Evolutionary conservation across 208 protist genomes (phyloP).

Genomic region (Trypanosoma avium): DNA sequence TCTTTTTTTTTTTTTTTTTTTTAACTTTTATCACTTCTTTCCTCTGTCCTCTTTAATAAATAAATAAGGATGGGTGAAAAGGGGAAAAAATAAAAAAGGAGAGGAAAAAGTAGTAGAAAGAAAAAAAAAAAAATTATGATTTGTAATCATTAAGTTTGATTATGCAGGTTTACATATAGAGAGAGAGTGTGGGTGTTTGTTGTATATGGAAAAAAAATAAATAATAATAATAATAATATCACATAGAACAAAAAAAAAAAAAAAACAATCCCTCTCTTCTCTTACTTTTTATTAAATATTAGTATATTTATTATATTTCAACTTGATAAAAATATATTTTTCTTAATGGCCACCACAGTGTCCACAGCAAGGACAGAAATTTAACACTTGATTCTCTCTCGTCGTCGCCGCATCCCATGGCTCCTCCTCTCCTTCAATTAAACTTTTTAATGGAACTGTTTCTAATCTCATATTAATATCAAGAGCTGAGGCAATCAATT

Average conservation of each 20-base stretch:
- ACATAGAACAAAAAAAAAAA: conserved; percentile 12
- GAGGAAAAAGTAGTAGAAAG: no score
- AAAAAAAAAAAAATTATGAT: no score
- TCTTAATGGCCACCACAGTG: conserved; percentile 30
- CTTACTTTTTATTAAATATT: background rate
- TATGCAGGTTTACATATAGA: no score
- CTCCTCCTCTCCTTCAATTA: conserved; percentile 70
- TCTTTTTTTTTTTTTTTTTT: no score
- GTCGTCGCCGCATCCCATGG: conserved; percentile 65
- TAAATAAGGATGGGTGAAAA: no score
- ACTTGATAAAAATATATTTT: background rate
- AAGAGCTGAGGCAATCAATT: conserved; percentile 12
- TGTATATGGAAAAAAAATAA: conserved; percentile 3
- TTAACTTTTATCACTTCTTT: background rate
- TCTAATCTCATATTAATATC: conserved; percentile 23
- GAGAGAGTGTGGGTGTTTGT: background rate
- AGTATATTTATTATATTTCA: background rate
- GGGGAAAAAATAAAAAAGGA: conserved; percentile 7
- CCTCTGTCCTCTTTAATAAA: background rate
- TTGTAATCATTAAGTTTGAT: no score
- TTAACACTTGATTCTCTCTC: conserved; percentile 57
- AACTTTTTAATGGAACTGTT: conserved; percentile 45
- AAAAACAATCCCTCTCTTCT: background rate
- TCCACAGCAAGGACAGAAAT: conserved; percentile 86
- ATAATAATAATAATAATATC: conserved; percentile 1